Evolutionary conservation across 208 protist species (phyloP).

Genomic region (Porcisia hertigi): DNA sequence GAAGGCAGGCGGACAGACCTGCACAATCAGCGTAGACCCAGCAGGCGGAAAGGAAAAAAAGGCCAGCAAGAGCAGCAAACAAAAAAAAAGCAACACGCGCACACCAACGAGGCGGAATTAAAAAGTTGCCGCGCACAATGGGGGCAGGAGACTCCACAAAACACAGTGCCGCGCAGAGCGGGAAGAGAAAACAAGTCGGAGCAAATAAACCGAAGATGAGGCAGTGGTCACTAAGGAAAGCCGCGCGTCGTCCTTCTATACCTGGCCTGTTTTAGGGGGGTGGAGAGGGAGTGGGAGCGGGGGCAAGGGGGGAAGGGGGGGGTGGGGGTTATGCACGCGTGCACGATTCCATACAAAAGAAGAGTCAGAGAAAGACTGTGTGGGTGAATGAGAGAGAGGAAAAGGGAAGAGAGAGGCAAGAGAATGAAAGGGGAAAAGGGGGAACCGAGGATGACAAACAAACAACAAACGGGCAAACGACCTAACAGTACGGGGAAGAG

Average conservation of each 20-base stretch:
- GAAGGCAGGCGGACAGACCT: too few species aligned
- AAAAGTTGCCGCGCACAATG: neutral
- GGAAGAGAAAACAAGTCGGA: neutral
- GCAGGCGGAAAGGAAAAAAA: too few species aligned
- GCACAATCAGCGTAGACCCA: too few species aligned
- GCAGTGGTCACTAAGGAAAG: too few species aligned
- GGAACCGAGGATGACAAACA: too few species aligned
- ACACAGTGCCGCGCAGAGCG: neutral
- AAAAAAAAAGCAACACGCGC: too few species aligned
- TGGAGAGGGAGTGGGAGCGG: neutral
- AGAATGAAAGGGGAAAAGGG: neutral
- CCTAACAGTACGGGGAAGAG: too few species aligned
- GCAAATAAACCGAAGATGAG: neutral
- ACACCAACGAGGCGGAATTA: conserved; percentile 1
- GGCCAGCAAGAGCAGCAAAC: too few species aligned
- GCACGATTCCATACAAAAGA: neutral
- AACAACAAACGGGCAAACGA: too few species aligned
- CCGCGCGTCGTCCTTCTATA: neutral
- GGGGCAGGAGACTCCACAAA: neutral
- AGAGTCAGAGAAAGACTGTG: neutral
- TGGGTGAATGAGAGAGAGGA: neutral
- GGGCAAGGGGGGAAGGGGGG: neutral
- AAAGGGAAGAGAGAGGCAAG: neutral
- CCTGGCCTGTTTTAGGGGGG: neutral
- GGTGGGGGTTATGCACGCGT: neutral